phyloP scores from a whole-genome alignment of 169 alveolate genomes.

The Cryptosporidium meleagridis region DNA sequence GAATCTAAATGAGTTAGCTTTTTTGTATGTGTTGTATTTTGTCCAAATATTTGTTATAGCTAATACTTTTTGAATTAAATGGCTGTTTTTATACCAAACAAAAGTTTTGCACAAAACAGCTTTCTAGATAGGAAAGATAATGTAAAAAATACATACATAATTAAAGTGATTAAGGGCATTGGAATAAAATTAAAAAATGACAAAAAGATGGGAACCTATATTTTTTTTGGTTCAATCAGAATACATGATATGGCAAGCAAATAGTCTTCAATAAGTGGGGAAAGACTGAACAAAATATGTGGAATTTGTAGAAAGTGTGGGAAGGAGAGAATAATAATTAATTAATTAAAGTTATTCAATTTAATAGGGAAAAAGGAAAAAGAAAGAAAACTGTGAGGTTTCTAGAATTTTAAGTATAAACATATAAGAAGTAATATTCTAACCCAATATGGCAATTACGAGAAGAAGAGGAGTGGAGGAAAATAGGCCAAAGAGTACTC shows the following conservation, averaged over 20 bases:
- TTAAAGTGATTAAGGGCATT: background rate
- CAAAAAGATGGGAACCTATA: background rate
- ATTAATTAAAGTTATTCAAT: background rate
- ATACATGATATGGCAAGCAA: conserved; percentile 1
- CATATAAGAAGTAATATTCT: background rate
- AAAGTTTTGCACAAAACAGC: background rate
- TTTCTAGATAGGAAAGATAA: background rate
- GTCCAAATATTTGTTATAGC: background rate
- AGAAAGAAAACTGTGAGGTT: background rate
- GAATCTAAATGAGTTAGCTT: background rate
- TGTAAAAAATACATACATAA: background rate
- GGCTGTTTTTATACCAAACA: too few species aligned
- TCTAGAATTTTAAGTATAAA: background rate
- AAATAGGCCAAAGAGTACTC: background rate
- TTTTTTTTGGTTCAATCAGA: background rate
- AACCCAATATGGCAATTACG: conserved; percentile 32
- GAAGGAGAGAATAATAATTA: conserved; percentile 5
- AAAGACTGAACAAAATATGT: conserved; percentile 30
- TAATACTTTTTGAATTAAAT: too few species aligned
- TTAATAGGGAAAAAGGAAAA: background rate
- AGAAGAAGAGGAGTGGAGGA: conserved; percentile 68
- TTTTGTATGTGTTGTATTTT: too few species aligned
- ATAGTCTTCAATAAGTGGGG: conserved; percentile 48
- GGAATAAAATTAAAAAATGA: background rate
- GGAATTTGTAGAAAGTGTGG: conserved; percentile 53